A percentile compares a stretch with the other conserved stretches of the same genome.
These are phyloP conservation scores for Ceratobasidium sp. DNA, from an alignment of 1,284 basidiomycete species.

Conservation along the genomic window DNA sequence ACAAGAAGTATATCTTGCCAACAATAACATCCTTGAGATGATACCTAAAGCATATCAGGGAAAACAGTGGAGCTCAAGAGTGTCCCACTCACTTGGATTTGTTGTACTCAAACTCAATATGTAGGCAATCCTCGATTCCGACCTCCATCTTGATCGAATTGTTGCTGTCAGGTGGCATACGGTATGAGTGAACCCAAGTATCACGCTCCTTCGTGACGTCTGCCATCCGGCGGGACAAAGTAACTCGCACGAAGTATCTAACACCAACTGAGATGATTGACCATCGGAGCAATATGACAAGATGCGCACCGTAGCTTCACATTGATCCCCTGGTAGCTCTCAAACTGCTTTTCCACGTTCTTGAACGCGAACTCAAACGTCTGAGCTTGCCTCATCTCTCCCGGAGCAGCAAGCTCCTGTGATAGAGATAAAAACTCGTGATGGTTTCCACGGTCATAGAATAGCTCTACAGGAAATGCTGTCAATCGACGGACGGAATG, in stretches of 20 bases:
- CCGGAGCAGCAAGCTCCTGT: constrained; percentile 93
- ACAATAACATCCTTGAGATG: constrained; percentile 99
- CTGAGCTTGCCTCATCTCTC: constrained; percentile 94
- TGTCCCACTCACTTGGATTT: constrained; percentile 87
- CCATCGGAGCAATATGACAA: background rate
- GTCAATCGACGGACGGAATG: constrained; percentile 31
- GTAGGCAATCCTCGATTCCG: constrained; percentile 97
- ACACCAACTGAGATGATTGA: constrained; percentile 1
- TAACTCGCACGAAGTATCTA: constrained; percentile 94
- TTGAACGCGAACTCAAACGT: constrained; percentile 98
- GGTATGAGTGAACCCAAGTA: constrained; percentile 97
- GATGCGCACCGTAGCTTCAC: constrained; percentile 86
- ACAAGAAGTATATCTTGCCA: constrained; percentile 98
- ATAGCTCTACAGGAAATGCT: constrained; percentile 73
- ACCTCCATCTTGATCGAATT: constrained; percentile 99
- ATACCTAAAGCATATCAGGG: constrained; percentile 67
- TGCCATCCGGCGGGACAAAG: constrained; percentile 89
- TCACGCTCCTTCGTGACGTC: constrained; percentile 94
- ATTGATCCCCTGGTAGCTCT: constrained; percentile 98
- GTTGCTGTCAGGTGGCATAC: constrained; percentile 97
- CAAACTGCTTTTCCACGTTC: constrained; percentile 99
- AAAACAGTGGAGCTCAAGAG: constrained; percentile 3
- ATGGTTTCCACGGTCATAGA: constrained; percentile 97
- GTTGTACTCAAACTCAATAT: constrained; percentile 99
- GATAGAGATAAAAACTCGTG: constrained; percentile 97